Base-by-base conservation (phyloP, 768 basidiomycete genomes). In the Guyanaporus albipodus region DNA sequence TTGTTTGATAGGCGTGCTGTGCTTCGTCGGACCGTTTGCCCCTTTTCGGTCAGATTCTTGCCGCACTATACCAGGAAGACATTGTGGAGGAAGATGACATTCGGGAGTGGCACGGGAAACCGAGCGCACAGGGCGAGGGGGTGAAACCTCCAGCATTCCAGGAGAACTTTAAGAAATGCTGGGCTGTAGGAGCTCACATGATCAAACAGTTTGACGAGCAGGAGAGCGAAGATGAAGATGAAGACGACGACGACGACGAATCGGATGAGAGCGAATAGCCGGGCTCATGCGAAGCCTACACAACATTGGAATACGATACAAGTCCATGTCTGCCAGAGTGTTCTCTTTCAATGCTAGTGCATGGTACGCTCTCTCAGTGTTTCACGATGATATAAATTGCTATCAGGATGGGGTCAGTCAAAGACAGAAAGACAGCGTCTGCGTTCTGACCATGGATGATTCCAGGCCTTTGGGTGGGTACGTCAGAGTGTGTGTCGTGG, bases 31-130 rank as follows among this genome's bases (percentile, higher is more conserved):
- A 71, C 50, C 82, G 85, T 47, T 65, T 81, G 57, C 73, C 79
- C 15, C 71, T 91, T 47, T 98, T 96, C 65, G 88, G 87, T 4
- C 82, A 88, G 58, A 79, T 95, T 46, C 78, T 98, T 19, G 85
- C 85, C 24, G 84, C 85, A 4, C 71, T 93, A 12, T 99, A 97
- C 66, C 88, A 95, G 60, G 76, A 77, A n/a, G 95, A 99, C 63
- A 78, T 96, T 36, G 83, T 96, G 3, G 88, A 89, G 39, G 92
- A 93, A 58, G 87, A 91, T 41, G 85, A 91, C 53, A 85, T 97
- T 54, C 80, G 89, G n/a, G 74, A 70, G 39, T 99, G 95, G 95
- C 84, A 93, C 65, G 70, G 64, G 43, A 73, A 69, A 40, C 75
- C 78, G 19, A 69, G 60, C 38, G 79, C 82, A 23, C 75, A 73